phyloP scores from a whole-genome alignment of 1,284 basidiomycete species.

The Sanghuangporus weigelae region DNA sequence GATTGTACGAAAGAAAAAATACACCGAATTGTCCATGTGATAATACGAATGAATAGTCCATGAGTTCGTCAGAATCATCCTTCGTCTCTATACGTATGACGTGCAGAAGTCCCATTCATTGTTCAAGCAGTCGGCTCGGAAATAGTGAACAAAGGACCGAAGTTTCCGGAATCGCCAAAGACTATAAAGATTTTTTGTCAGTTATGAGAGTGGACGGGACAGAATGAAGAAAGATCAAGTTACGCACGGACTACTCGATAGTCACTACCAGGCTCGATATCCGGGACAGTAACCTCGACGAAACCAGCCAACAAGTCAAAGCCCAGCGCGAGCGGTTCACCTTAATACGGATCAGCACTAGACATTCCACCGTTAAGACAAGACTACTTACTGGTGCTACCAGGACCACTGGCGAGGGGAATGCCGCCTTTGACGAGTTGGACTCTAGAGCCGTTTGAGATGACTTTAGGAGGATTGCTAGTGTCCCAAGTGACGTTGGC shows the following conservation, averaged over 20 bases:
- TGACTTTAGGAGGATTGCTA: slow-evolving; percentile 21
- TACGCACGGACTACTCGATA: slow-evolving; percentile 25
- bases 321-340: slow-evolving; percentile 21
- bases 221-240: not conserved
- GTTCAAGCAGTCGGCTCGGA: not conserved
- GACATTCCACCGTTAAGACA: not conserved
- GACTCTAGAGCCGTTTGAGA: slow-evolving; percentile 23
- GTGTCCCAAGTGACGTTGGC: slow-evolving; percentile 29
- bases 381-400: not conserved
- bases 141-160: slow-evolving; percentile 14
- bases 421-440: slow-evolving; percentile 20
- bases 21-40: no score
- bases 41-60: not conserved
- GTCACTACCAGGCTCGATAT: slow-evolving; percentile 21
- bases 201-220: not conserved
- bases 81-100: no score
- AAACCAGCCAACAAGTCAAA: slow-evolving; percentile 23
- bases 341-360: not conserved
- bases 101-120: not conserved
- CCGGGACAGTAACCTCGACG: slow-evolving; percentile 25
- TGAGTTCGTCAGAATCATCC: no score
- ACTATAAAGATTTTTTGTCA: not conserved
- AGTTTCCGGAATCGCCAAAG: slow-evolving; percentile 18
- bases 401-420: not conserved
- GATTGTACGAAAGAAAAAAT: no score